These are phyloP conservation scores for Tricladium varicosporioides DNA, from an alignment of 2,329 filamentous ascomycete genomes.

Conservation along the genomic window DNA sequence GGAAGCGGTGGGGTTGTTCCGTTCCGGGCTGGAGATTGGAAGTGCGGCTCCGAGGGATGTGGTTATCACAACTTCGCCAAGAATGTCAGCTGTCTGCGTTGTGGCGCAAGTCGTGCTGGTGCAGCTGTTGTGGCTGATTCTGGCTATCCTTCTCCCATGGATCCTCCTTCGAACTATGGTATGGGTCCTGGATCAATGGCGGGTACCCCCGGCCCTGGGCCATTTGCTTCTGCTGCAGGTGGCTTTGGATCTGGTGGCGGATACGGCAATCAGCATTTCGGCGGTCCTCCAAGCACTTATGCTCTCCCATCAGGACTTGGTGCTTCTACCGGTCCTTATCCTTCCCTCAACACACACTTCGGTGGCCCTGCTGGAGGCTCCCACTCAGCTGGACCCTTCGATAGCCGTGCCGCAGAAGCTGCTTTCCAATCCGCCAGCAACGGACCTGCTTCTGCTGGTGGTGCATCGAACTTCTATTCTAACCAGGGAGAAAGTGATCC, in stretches of 20 bases:
- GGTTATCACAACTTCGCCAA: constrained; percentile 99
- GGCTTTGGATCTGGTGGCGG: constrained; percentile 64
- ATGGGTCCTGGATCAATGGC: constrained; percentile 89
- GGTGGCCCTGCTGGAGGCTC: constrained; percentile 70
- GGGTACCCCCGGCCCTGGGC: constrained; percentile 74
- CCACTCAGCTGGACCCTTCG: constrained; percentile 83
- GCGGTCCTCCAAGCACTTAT: constrained; percentile 84
- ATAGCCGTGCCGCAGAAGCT: constrained; percentile 89
- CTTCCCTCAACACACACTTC: constrained; percentile 79
- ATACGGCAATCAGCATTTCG: constrained; percentile 75
- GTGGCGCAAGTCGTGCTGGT: constrained; percentile 89
- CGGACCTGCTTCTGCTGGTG: constrained; percentile 72
- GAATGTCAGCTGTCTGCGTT: constrained; percentile 96
- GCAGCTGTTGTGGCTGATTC: constrained; percentile 94
- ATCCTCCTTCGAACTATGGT: constrained; percentile 75
- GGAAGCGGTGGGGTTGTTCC: constrained; percentile 84
- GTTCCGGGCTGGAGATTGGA: constrained; percentile 98
- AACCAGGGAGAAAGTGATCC: constrained; percentile 66
- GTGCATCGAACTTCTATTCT: constrained; percentile 64
- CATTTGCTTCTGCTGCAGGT: constrained; percentile 67
- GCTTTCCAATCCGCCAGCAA: constrained; percentile 90
- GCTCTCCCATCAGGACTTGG: constrained; percentile 82
- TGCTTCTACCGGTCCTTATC: constrained; percentile 75
- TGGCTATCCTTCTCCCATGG: constrained; percentile 87
- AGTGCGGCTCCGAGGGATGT: constrained; percentile 95